phyloP scores from a whole-genome alignment of 768 basidiomycete species.

The Boletales sp. region DNA sequence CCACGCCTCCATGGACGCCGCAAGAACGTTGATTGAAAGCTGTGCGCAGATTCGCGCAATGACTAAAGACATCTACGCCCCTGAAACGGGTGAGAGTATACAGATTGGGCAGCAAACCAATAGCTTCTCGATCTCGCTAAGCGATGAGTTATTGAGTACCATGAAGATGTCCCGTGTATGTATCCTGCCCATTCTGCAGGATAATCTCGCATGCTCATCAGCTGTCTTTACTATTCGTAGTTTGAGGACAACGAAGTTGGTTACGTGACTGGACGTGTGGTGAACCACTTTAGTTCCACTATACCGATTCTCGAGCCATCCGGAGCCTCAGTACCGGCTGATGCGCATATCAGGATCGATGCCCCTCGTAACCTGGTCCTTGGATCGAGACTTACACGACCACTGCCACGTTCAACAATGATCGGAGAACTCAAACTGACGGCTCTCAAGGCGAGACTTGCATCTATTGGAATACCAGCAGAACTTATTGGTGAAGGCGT shows the following conservation, averaged over 20 bases:
- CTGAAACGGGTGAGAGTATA: slow-evolving; percentile 67
- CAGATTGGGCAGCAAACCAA: slow-evolving; percentile 96
- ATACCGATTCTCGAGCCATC: slow-evolving; percentile 84
- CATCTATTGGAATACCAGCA: slow-evolving; percentile 74
- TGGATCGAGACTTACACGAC: slow-evolving; percentile 61
- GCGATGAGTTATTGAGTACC: slow-evolving; percentile 78
- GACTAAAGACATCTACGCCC: slow-evolving; percentile 90
- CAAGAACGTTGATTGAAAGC: slow-evolving; percentile 71
- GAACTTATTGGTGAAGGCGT: slow-evolving; percentile 98
- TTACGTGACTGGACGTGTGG: slow-evolving; percentile 85
- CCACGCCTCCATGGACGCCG: slow-evolving; percentile 65
- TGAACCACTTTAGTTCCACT: slow-evolving; percentile 79
- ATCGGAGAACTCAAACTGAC: slow-evolving; percentile 96
- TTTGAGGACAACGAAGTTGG: slow-evolving; percentile 98
- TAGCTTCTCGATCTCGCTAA: slow-evolving; percentile 90
- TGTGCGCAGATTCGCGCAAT: slow-evolving; percentile 82
- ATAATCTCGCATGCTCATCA: slow-evolving; percentile 4
- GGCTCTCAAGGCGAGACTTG: slow-evolving; percentile 76
- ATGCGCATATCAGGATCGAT: slow-evolving; percentile 21
- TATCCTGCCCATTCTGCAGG: slow-evolving; percentile 7
- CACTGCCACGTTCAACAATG: slow-evolving; percentile 88
- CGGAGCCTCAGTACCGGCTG: slow-evolving; percentile 29
- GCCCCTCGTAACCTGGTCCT: slow-evolving; percentile 41
- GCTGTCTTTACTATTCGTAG: slow-evolving; percentile 36
- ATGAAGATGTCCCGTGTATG: slow-evolving; percentile 85